Evolutionary conservation across 2,329 filamentous ascomycete genomes (phyloP), one percentile per base, ranked within the genome.

Genomic region (Penicillium freii): DNA sequence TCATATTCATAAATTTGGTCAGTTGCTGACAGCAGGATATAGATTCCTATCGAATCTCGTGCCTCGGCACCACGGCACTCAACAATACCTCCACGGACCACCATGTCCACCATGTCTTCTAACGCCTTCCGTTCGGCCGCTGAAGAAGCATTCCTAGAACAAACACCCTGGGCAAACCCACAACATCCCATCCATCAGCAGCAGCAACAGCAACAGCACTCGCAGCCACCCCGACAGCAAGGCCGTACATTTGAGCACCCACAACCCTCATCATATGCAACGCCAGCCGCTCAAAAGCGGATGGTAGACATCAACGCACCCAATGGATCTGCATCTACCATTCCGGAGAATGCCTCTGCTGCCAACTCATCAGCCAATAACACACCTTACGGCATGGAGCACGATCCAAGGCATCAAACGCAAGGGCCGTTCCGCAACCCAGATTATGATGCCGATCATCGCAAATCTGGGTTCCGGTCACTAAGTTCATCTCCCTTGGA

Each of bases 141-240:
- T 25, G 90, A 90, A 66, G 91, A 95, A 73, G 89, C 93, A 62
- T 96, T 94, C 66, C 82, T 96, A 54, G 90, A 95, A 69, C 88
- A 93, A 65, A 96, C 90, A 5, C 89, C 92, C 1, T 97, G 92
- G 92, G 91, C 92, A 36, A 96, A 96, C 70, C 91, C 92, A 19
- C 90, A 93, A 64, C 88, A 91, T 70, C 87, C 88, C 7, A 83
- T 86, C 10, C 87, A 91, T 69, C 82, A 84, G 59, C 71, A 77
- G 61, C 71, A 78, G 52, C 73, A 77, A 42, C 74, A 77, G 68
- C 82, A 84, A 59, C 71, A 77, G 60, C 71, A 77, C 49, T 74
- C 76, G 42, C 74, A 77, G 40, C 74, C 70, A 27, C 67, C 70
- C 53, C 66, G 74, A 40, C 68, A 69, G 4, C 72, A 70, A 46